phyloP scores from a whole-genome alignment of 1,139 yeast species.

The Hansenula sp. region DNA sequence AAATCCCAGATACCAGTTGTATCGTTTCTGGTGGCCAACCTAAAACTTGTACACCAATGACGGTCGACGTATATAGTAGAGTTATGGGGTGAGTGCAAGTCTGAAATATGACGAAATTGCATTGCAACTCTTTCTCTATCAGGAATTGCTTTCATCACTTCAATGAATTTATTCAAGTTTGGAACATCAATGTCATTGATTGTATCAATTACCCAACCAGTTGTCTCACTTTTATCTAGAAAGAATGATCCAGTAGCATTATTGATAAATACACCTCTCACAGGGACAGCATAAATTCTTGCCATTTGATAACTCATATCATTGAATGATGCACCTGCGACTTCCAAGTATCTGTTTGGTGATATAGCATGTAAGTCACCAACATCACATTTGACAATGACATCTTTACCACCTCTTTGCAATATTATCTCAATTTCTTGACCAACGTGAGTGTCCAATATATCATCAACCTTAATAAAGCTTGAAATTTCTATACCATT shows the following conservation, averaged over 20 bases:
- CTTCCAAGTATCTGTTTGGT: conserved; percentile 76
- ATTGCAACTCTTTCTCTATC: conserved; percentile 72
- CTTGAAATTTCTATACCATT: conserved; percentile 64
- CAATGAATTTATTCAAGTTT: conserved; percentile 68
- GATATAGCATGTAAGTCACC: conserved; percentile 81
- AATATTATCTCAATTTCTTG: conserved; percentile 52
- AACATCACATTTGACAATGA: conserved; percentile 48
- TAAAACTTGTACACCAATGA: conserved; percentile 77
- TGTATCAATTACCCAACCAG: conserved; percentile 75
- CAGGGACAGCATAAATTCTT: conserved; percentile 78
- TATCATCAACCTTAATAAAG: conserved; percentile 80
- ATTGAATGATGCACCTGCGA: conserved; percentile 85
- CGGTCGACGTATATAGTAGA: conserved; percentile 70
- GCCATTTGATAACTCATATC: conserved; percentile 87
- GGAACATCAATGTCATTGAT: conserved; percentile 74
- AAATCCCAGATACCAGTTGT: conserved; percentile 87
- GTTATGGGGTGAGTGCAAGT: conserved; percentile 68
- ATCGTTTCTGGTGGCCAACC: conserved; percentile 76
- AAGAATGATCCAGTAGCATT: conserved; percentile 79
- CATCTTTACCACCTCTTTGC: conserved; percentile 71
- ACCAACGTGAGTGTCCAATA: conserved; percentile 71
- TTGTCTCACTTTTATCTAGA: conserved; percentile 52
- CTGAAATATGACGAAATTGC: conserved; percentile 74
- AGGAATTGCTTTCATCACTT: conserved; percentile 74
- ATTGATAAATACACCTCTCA: conserved; percentile 76